These are phyloP conservation scores for Schizophyllum amplum DNA, from an alignment of 1,284 basidiomycete species.

Conservation along the genomic window DNA sequence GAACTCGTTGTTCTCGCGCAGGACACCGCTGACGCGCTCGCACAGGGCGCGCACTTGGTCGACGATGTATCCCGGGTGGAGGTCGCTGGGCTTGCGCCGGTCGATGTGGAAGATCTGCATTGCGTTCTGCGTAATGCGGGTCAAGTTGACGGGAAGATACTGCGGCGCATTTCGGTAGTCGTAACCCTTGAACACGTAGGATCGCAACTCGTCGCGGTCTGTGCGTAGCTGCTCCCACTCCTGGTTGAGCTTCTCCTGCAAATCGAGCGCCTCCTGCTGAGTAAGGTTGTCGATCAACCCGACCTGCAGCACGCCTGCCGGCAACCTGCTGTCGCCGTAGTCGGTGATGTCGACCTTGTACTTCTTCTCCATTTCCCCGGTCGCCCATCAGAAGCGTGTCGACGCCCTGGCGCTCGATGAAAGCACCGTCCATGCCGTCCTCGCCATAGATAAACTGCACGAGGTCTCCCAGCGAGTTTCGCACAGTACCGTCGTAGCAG, in stretches of 20 bases:
- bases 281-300: conserved; percentile 75
- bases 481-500: conserved; percentile 95
- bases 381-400: conserved; percentile 84
- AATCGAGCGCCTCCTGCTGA: conserved; percentile 50
- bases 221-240: conserved; percentile 75
- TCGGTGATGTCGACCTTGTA: conserved; percentile 93
- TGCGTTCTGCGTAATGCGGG: conserved; percentile 93
- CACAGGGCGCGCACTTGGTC: conserved; percentile 68
- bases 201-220: conserved; percentile 73
- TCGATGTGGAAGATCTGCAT: conserved; percentile 98
- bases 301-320: conserved; percentile 81
- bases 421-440: conserved; percentile 97
- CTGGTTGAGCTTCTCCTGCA: conserved; percentile 87
- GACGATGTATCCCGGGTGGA: conserved; percentile 85
- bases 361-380: conserved; percentile 79
- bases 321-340: conserved; percentile 59
- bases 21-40: conserved; percentile 64
- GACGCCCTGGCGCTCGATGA: conserved; percentile 92
- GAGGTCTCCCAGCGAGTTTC: conserved; percentile 93
- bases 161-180: conserved; percentile 56
- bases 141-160: conserved; percentile 89
- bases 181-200: conserved; percentile 61
- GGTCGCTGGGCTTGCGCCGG: conserved; percentile 85
- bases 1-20: conserved; percentile 79
- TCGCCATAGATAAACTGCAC: conserved; percentile 98